A percentile compares a stretch with the other conserved stretches of the same genome.
Conservation (phyloP, 2,329 filamentous ascomycete genomes). For the Penicillium nordicum region DNA sequence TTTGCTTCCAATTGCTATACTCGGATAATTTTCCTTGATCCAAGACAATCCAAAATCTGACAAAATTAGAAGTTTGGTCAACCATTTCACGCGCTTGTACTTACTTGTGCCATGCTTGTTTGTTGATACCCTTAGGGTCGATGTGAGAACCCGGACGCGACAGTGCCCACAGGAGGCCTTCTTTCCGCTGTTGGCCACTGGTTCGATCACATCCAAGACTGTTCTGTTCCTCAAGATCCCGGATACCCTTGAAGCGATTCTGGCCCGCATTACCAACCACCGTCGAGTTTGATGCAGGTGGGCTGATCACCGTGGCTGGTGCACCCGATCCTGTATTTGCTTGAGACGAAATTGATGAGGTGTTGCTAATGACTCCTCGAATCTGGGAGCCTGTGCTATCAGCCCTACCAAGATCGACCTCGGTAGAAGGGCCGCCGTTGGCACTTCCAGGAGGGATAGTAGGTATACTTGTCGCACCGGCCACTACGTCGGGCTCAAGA, state of each 20-base stretch:
- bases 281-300: conserved; percentile 22
- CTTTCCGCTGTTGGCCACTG: conserved; percentile 71
- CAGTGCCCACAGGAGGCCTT: conserved; percentile 90
- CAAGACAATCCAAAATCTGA: conserved; percentile 94
- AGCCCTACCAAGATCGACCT: conserved; percentile 67
- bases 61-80: neutral
- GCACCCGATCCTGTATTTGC: conserved; percentile 32
- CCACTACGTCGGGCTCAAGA: conserved; percentile 63
- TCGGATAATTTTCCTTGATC: conserved; percentile 96
- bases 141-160: conserved; percentile 91
- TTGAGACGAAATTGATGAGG: conserved; percentile 45
- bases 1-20: conserved; percentile 99
- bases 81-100: conserved; percentile 35
- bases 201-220: conserved; percentile 54
- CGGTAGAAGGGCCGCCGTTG: conserved; percentile 56
- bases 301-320: conserved; percentile 22
- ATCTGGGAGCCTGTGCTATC: conserved; percentile 72
- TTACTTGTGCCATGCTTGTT: conserved; percentile 98
- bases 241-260: conserved; percentile 80
- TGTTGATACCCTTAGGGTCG: conserved; percentile 91
- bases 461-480: conserved; percentile 38
- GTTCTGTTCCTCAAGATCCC: conserved; percentile 85
- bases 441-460: conserved; percentile 33
- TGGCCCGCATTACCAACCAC: conserved; percentile 33
- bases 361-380: conserved; percentile 49